These are phyloP conservation scores for Aspergillus proliferans DNA, from an alignment of 2,329 filamentous ascomycete species.

Conservation along the genomic window DNA sequence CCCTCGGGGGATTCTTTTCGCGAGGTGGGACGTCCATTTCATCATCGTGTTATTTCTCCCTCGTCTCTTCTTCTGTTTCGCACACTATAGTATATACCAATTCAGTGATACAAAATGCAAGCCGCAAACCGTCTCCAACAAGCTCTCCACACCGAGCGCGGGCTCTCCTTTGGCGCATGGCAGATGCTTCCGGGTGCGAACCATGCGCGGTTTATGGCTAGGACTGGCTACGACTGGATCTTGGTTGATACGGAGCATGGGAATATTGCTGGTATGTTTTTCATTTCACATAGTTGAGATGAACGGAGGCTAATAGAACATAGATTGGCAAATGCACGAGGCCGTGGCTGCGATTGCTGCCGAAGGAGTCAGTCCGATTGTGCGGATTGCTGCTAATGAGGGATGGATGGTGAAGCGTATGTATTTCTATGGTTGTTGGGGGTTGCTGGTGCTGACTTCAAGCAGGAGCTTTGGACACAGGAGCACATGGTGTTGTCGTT, in stretches of 20 bases:
- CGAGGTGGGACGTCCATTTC: neutral
- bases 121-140: slow-evolving; percentile 49
- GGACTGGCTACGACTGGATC: slow-evolving; percentile 50
- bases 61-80: neutral
- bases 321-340: slow-evolving; percentile 47
- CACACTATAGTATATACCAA: neutral
- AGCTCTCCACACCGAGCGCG: slow-evolving; percentile 43
- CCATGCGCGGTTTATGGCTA: slow-evolving; percentile 47
- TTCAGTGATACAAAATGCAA: slow-evolving; percentile 40
- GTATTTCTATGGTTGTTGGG: neutral
- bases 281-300: neutral
- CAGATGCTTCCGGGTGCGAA: slow-evolving; percentile 54
- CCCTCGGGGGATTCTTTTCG: neutral
- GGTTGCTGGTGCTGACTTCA: neutral
- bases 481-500: slow-evolving; percentile 54
- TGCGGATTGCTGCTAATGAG: slow-evolving; percentile 51
- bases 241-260: slow-evolving; percentile 52
- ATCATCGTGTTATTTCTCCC: neutral
- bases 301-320: neutral
- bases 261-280: slow-evolving; percentile 45
- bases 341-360: slow-evolving; percentile 44
- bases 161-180: slow-evolving; percentile 51
- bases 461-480: slow-evolving; percentile 50
- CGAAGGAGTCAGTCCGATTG: slow-evolving; percentile 39
- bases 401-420: slow-evolving; percentile 57